phyloP scores from a whole-genome alignment of 1,284 basidiomycete species.

The Apiotrichum montevideense region DNA sequence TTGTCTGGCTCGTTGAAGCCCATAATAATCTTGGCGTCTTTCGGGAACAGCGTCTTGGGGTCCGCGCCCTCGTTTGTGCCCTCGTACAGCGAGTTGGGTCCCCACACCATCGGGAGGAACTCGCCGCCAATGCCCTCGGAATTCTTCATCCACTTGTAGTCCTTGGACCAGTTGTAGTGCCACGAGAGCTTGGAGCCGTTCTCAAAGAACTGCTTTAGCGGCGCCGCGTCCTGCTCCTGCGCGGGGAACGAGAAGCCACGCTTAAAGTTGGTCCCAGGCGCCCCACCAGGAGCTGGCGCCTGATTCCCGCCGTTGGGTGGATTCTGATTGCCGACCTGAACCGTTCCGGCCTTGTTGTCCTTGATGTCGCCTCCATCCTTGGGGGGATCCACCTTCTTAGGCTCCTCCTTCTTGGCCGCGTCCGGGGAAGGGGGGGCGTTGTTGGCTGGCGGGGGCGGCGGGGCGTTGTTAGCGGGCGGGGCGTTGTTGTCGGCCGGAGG shows the following conservation, averaged over 20 bases:
- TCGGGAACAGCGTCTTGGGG: not conserved
- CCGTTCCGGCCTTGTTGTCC: no score
- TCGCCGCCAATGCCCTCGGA: not conserved
- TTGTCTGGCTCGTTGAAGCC: slow-evolving; percentile 6
- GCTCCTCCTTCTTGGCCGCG: no score
- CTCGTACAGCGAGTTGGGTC: no score
- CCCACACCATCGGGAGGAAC: not conserved
- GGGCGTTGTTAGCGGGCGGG: no score
- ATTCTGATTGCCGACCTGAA: no score
- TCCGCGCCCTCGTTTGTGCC: not conserved
- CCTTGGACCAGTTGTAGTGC: not conserved
- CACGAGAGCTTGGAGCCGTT: not conserved
- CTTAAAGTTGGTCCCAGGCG: not conserved
- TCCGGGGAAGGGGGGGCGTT: no score
- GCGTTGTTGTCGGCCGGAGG: no score
- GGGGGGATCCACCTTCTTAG: no score
- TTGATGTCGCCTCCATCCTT: no score
- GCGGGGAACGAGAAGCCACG: not conserved
- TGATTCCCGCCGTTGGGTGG: no score
- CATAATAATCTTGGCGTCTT: not conserved
- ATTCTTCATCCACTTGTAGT: not conserved
- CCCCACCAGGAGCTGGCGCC: no score
- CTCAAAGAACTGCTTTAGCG: not conserved
- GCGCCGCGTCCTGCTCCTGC: not conserved
- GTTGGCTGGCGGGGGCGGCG: no score